Conservation (phyloP, 2,329 filamentous ascomycete genomes). For the Diaporthe sp. region DNA sequence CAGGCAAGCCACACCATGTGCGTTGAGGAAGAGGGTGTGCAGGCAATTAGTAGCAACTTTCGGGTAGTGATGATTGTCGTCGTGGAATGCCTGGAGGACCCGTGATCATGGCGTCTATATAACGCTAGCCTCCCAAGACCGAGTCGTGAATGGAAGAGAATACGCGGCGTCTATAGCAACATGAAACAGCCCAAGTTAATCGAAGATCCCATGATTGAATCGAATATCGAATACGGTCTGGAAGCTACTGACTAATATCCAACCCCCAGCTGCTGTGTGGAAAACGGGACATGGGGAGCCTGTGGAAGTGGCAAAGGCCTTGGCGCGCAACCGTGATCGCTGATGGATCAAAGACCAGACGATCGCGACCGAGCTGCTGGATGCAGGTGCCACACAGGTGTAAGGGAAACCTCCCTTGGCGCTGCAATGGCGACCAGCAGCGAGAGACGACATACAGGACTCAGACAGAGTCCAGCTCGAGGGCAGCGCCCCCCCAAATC, state of each 20-base stretch:
- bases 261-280: no score
- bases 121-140: background rate
- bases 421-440: slow-evolving; percentile 8
- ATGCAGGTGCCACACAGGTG: slow-evolving; percentile 25
- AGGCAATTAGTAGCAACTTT: background rate
- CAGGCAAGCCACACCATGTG: slow-evolving; percentile 31
- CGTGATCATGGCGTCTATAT: slow-evolving; percentile 6
- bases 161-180: background rate
- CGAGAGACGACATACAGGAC: slow-evolving; percentile 19
- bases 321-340: background rate
- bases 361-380: slow-evolving; percentile 22
- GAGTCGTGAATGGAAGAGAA: background rate
- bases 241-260: background rate
- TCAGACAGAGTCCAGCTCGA: slow-evolving; percentile 21
- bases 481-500: background rate
- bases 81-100: background rate
- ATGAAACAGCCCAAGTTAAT: background rate
- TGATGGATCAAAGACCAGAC: background rate
- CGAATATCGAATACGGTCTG: background rate
- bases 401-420: slow-evolving; percentile 9
- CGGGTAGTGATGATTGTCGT: background rate
- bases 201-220: background rate
- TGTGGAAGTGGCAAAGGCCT: background rate
- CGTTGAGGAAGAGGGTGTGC: slow-evolving; percentile 12
- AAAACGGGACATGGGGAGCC: background rate